A percentile compares a stretch with the other conserved stretches of the same genome.
Evolutionary conservation across 495 filamentous ascomycete genomes (phyloP).

Genomic region (Penicillium bialowiezense): DNA sequence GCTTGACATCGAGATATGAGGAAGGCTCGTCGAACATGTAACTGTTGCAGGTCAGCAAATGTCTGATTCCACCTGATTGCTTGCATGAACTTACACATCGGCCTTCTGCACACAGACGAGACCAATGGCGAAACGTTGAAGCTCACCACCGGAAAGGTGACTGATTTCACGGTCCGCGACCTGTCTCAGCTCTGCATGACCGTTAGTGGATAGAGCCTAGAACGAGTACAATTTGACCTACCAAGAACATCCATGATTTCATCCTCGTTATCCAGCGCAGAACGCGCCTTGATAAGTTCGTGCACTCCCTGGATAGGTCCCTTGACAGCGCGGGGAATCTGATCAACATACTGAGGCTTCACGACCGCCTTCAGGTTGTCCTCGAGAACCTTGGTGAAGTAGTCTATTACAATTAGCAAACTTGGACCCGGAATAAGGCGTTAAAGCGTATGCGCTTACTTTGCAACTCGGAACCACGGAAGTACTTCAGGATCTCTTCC

Average conservation of each 20-base stretch:
- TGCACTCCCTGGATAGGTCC: conserved; percentile 72
- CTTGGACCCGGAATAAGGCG: neutral
- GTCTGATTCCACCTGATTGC: neutral
- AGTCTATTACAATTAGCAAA: conserved; percentile 59
- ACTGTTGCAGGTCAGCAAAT: conserved; percentile 32
- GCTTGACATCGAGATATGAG: conserved; percentile 97
- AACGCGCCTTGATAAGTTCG: conserved; percentile 67
- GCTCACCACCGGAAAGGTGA: conserved; percentile 90
- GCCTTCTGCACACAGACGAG: conserved; percentile 93
- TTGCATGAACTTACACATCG: conserved; percentile 66
- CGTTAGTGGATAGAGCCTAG: conserved; percentile 19
- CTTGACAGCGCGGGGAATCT: conserved; percentile 89
- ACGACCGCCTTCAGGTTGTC: conserved; percentile 95
- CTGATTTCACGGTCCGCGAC: conserved; percentile 85
- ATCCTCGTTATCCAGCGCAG: conserved; percentile 76
- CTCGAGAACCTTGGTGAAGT: conserved; percentile 96
- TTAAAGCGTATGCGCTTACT: conserved; percentile 51
- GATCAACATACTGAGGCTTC: conserved; percentile 99
- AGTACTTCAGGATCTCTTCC: conserved; percentile 98
- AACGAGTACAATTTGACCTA: conserved; percentile 25
- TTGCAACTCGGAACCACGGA: conserved; percentile 94
- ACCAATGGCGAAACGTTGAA: conserved; percentile 96
- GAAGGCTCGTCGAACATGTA: conserved; percentile 99
- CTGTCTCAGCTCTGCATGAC: conserved; percentile 68
- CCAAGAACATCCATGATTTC: conserved; percentile 81